These are phyloP conservation scores for Cladosporium austrohemisphaericum DNA, from an alignment of 2,329 filamentous ascomycete genomes.

Conservation along the genomic window DNA sequence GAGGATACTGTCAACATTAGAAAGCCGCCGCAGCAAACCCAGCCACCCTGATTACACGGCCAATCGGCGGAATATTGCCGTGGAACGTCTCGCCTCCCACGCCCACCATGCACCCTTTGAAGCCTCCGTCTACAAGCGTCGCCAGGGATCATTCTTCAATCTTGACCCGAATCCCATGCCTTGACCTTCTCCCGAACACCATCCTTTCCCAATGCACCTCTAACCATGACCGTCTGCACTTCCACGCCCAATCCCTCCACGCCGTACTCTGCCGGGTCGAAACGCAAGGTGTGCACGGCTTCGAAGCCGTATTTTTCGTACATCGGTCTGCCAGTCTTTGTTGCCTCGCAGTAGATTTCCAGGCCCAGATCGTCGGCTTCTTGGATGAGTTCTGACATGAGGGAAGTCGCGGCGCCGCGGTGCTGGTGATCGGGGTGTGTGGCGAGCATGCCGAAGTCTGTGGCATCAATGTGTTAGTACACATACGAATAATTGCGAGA, in stretches of 20 bases:
- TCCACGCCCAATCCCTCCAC: constrained; percentile 25
- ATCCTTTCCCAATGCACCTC: constrained; percentile 19
- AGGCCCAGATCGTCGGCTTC: constrained; percentile 41
- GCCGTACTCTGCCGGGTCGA: constrained; percentile 28
- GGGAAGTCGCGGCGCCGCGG: constrained; percentile 40
- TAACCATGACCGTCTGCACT: constrained; percentile 33
- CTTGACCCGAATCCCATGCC: no score
- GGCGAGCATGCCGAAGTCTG: constrained; percentile 34
- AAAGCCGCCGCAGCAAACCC: no score
- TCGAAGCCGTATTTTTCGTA: constrained; percentile 33
- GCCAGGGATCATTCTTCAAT: no score
- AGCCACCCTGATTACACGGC: no score
- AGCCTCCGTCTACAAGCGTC: no score
- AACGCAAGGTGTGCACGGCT: constrained; percentile 19
- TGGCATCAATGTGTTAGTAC: not conserved
- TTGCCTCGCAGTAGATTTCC: constrained; percentile 42
- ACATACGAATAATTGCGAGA: not conserved
- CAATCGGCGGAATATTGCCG: no score
- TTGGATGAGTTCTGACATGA: constrained; percentile 39
- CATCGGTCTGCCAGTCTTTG: constrained; percentile 30
- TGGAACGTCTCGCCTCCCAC: no score
- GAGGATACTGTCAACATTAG: no score
- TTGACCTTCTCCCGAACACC: constrained; percentile 13
- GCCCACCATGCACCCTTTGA: no score
- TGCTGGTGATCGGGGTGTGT: constrained; percentile 42